phyloP scores from a whole-genome alignment of 1,284 basidiomycete genomes.

The Ustilago hordei region DNA sequence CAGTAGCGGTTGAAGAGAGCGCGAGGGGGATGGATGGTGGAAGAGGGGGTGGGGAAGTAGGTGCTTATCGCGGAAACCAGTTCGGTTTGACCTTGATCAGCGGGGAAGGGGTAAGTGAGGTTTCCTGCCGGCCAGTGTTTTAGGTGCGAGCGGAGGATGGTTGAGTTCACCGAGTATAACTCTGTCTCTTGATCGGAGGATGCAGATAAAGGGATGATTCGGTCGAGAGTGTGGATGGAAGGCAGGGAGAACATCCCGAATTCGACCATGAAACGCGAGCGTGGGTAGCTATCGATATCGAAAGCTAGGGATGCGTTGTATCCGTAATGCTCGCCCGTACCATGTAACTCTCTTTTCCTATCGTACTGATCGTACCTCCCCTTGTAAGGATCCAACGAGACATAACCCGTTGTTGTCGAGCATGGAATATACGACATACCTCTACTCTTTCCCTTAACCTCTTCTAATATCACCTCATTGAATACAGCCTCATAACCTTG shows the following conservation, averaged over 20 bases:
- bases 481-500: constrained; percentile 49
- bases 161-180: constrained; percentile 76
- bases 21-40: background rate
- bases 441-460: constrained; percentile 73
- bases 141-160: constrained; percentile 75
- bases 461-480: constrained; percentile 74
- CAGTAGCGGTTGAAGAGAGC: constrained; percentile 19
- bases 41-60: constrained; percentile 57
- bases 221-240: constrained; percentile 76
- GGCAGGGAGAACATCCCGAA: constrained; percentile 79
- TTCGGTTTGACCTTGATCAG: constrained; percentile 74
- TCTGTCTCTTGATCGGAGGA: constrained; percentile 50
- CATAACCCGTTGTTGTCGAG: constrained; percentile 74
- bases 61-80: constrained; percentile 74
- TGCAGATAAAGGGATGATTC: constrained; percentile 73
- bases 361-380: constrained; percentile 74
- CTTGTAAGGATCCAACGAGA: constrained; percentile 75
- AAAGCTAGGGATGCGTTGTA: constrained; percentile 75
- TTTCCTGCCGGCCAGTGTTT: constrained; percentile 75
- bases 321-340: constrained; percentile 71
- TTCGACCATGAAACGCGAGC: constrained; percentile 76
- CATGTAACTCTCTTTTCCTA: constrained; percentile 73
- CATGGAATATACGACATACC: constrained; percentile 78
- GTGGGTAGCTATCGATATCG: constrained; percentile 75
- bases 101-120: constrained; percentile 75